Base-by-base conservation (phyloP, 768 basidiomycete species). In the Fibroporia radiculosa region DNA sequence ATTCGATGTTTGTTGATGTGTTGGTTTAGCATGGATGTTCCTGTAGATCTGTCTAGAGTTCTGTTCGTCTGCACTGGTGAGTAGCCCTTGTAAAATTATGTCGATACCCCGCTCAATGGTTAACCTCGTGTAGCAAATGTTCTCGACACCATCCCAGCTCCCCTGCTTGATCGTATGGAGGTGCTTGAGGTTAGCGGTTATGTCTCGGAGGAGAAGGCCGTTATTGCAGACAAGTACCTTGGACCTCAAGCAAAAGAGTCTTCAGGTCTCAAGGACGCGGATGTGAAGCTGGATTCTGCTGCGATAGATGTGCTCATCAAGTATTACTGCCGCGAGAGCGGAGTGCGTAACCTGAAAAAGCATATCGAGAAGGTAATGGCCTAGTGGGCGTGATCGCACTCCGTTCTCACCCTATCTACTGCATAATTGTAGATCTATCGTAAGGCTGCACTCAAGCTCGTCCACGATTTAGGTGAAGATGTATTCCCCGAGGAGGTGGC, bases 281-380 rank as follows among this genome's bases (percentile, higher is more conserved):
- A 96, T 59, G 87, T 99, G 3, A 63, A 74, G 42, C 68, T 99
- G 13, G 82, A 89, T 16, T 72, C 77, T 5, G 71, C 76, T 8
- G 79, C 93, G 0, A 82, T 98, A 35, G 90, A 93, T 53, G 67
- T 78, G 10, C 73, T 99, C 42, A 98, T 99, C 68, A 87, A 93
- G 61, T 97, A 93, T 63, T 98, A 98, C 64, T 93, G 91, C 61
- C 77, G 96, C 19, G 96, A 99, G 69, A 95, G 91, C 55, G 96
- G 96, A 34, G 96, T 99, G 24, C 73, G 96, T 39, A 92, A 93
- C 59, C 59, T 99, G 61, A 98, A 98, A 80, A 98, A 99, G 67
- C 88, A 93, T 57, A 95, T 99, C 44, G 95, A 99, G 59, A 98
- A 98, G 81, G 92, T 91, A 48, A 13, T 4, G 13, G 23, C 40